Percentiles rank a stretch among this genome's conserved stretches.
phyloP scores from a whole-genome alignment of 306 rosid species.

The Vigna trinervia region DNA sequence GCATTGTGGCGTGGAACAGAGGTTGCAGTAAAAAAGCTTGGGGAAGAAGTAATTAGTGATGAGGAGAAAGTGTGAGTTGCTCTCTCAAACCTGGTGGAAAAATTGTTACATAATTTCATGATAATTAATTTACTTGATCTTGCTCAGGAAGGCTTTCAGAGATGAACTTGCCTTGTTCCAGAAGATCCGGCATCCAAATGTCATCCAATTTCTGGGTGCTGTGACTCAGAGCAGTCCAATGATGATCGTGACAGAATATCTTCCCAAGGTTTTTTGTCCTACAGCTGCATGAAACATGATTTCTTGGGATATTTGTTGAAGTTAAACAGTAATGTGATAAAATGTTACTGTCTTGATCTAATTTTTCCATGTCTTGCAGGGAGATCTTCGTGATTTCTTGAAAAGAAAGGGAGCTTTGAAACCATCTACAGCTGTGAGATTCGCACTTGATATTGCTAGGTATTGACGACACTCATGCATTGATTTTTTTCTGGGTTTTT shows the following conservation, averaged over 20 bases:
- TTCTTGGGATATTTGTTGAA: constrained; percentile 34
- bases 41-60: constrained; percentile 66
- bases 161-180: constrained; percentile 93
- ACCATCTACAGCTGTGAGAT: constrained; percentile 73
- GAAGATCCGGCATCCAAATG: constrained; percentile 97
- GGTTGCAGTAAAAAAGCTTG: constrained; percentile 90
- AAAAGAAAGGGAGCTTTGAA: constrained; percentile 74
- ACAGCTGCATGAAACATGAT: constrained; percentile 30
- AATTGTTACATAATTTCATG: constrained; percentile 10
- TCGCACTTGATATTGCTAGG: constrained; percentile 97
- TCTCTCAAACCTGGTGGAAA: constrained; percentile 19
- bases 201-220: constrained; percentile 97
- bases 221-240: constrained; percentile 98
- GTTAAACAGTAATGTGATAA: constrained; percentile 22
- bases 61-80: constrained; percentile 89
- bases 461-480: constrained; percentile 41
- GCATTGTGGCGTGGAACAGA: constrained; percentile 94
- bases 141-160: constrained; percentile 82
- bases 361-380: constrained; percentile 58
- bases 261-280: constrained; percentile 79
- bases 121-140: constrained; percentile 44
- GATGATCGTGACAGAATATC: constrained; percentile 98
- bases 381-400: constrained; percentile 75
- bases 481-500: constrained; percentile 33
- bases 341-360: constrained; percentile 35